A percentile compares a stretch with the other conserved stretches of the same genome.
Evolutionary conservation across 2,329 filamentous ascomycete genomes (phyloP).

Genomic region (Lizonia empirigonia): DNA sequence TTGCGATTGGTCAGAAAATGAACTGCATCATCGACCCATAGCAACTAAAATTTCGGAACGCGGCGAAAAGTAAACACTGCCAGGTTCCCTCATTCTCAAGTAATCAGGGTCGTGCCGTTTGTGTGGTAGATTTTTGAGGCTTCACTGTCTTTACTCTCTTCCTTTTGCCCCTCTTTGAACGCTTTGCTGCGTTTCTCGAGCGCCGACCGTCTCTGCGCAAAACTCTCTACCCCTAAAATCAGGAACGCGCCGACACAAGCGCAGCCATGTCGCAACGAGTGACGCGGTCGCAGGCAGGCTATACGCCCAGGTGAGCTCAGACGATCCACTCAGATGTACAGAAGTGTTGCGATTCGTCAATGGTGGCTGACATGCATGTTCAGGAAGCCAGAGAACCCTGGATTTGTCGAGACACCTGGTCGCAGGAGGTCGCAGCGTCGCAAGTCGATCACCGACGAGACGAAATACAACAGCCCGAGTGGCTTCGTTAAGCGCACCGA

Average conservation of each 20-base stretch:
- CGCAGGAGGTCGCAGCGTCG: slow-evolving; percentile 50
- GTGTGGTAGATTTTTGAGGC: neutral
- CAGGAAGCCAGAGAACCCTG: slow-evolving; percentile 51
- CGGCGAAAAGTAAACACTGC: slow-evolving; percentile 18
- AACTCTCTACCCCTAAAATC: slow-evolving; percentile 5
- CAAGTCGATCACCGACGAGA: slow-evolving; percentile 46
- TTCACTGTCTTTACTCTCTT: neutral
- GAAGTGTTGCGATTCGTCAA: neutral
- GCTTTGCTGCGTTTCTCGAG: slow-evolving; percentile 1
- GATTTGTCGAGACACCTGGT: slow-evolving; percentile 57
- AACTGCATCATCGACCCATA: slow-evolving; percentile 11
- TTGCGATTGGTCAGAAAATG: slow-evolving; percentile 12
- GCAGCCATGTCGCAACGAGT: slow-evolving; percentile 47
- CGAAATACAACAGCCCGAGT: slow-evolving; percentile 41
- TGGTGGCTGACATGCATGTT: slow-evolving; percentile 31
- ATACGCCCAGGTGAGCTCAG: slow-evolving; percentile 53
- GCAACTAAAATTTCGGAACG: slow-evolving; percentile 19
- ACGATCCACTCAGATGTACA: neutral
- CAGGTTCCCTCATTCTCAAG: slow-evolving; percentile 3
- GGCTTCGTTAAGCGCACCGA: slow-evolving; percentile 23
- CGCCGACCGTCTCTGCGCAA: neutral
- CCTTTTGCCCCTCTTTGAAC: neutral
- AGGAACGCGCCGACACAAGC: slow-evolving; percentile 7
- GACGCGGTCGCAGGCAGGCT: slow-evolving; percentile 56
- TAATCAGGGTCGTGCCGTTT: slow-evolving; percentile 1